Base-by-base conservation (phyloP, 208 protist genomes). In the Herpetomonas tarakana region DNA sequence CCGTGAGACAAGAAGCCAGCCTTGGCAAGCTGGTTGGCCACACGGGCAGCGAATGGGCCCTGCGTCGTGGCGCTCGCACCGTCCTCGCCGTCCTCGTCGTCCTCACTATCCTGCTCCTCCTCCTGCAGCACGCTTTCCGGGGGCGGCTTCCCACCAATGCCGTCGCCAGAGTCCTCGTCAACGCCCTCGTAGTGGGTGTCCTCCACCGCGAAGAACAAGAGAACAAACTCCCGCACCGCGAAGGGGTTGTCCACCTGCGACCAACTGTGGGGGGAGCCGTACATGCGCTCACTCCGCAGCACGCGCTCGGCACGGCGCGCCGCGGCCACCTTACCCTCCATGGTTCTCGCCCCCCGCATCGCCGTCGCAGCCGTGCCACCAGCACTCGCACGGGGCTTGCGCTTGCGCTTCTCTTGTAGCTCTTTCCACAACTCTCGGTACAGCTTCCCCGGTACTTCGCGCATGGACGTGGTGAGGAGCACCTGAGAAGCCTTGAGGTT, bases 261-360 rank as follows among this genome's bases (percentile, higher is more conserved):
- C 64, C 78, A 79, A 53, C 57, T 77, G 62, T 86, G 65, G 27
- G 70, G 52, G 9, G 81, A 45, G 6, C 61, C 75, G 69, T 80
- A 86, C 52, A 80, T 75, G n/a, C 76, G 76, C 63, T 86, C 83
- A 38, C 69, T 72, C 27, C 74, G 68, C 18, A 90, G 71, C 26
- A 90, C 52, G 14, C 70, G 74, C 29, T 75, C 58, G 11, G 58
- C 38, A 9, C 52, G 47, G 12, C 19, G 7, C 3, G 56, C 50
- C 16, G 19, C 44, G 19, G 9, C 16, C 16, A 49, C 11, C 38
- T 39, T 46, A 12, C 52, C 30, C 26, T 22, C 12, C 7, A 57
- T 28, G n/a, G 11, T 22, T 9, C 21, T 19, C 7, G 28, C 12
- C 12, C 6, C 11, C 24, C 11, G 46, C 6, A 52, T 18, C n/a